phyloP scores from a whole-genome alignment of 106 monocot species.

The Narthecium ossifragum region DNA sequence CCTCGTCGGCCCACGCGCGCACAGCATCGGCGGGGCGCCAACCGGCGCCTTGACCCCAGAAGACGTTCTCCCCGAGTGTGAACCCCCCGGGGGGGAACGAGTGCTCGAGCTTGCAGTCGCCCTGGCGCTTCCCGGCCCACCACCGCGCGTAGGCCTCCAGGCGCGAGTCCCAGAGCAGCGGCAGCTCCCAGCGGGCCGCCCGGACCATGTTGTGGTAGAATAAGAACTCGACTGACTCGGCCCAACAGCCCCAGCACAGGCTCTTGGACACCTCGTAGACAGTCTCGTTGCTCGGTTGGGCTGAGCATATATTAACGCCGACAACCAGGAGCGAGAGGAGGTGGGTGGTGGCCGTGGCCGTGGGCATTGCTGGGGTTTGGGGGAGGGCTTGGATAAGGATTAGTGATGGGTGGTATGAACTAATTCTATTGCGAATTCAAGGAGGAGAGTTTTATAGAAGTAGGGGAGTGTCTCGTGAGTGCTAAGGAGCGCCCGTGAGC shows the following conservation, averaged over 20 bases:
- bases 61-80: slow-evolving; percentile 57
- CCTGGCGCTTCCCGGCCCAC: slow-evolving; percentile 33
- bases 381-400: not conserved
- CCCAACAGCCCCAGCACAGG: slow-evolving; percentile 32
- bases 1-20: slow-evolving; percentile 27
- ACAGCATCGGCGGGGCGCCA: slow-evolving; percentile 29
- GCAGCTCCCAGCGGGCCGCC: slow-evolving; percentile 30
- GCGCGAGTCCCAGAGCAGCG: slow-evolving; percentile 38
- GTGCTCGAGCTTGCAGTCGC: slow-evolving; percentile 34
- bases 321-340: too few relatives aligned
- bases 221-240: slow-evolving; percentile 44
- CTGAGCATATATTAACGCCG: too few relatives aligned
- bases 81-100: slow-evolving; percentile 49
- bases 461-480: too few relatives aligned
- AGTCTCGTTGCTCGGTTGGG: slow-evolving; percentile 15
- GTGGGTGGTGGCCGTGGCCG: not conserved
- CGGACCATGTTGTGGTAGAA: slow-evolving; percentile 49
- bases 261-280: slow-evolving; percentile 19
- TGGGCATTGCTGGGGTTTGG: not conserved
- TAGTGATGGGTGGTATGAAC: not conserved
- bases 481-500: too few relatives aligned
- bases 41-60: slow-evolving; percentile 25
- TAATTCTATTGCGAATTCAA: not conserved
- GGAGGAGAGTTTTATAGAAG: not conserved
- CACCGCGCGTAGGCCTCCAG: slow-evolving; percentile 31